Evolutionary conservation across 345 rosid genomes (phyloP).

Genomic region (Boechera stricta): DNA sequence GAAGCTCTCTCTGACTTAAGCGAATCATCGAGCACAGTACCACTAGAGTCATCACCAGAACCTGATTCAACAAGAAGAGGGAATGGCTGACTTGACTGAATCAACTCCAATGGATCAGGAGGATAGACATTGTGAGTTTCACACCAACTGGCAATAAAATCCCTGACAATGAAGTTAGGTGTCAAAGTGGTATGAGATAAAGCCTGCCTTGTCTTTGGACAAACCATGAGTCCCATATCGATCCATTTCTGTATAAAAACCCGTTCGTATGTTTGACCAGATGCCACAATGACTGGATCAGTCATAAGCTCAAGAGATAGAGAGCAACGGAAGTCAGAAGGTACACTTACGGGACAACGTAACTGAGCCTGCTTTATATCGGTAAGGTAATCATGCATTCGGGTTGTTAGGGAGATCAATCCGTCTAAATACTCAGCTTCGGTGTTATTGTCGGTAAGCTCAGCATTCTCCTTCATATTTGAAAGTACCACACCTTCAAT

Average conservation of each 20-base stretch:
- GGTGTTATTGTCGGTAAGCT: conserved; percentile 63
- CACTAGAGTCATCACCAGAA: conserved; percentile 52
- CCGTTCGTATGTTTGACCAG: conserved; percentile 94
- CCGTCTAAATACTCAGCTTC: conserved; percentile 69
- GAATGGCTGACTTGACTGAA: conserved; percentile 54
- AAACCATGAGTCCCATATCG: conserved; percentile 84
- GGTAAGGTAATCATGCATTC: conserved; percentile 74
- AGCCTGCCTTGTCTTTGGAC: conserved; percentile 87
- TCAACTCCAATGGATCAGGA: conserved; percentile 74
- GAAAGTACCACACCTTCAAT: conserved; percentile 87
- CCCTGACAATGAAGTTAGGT: conserved; percentile 90
- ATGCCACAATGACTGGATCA: conserved; percentile 90
- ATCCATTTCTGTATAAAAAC: conserved; percentile 86
- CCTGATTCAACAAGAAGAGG: conserved; percentile 54
- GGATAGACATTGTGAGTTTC: conserved; percentile 77
- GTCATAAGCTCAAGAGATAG: conserved; percentile 94
- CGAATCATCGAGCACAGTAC: conserved; percentile 48
- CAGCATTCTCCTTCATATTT: conserved; percentile 81
- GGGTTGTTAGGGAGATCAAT: conserved; percentile 59
- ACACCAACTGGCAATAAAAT: conserved; percentile 92
- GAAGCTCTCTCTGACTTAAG: conserved; percentile 36
- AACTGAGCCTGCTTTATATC: conserved; percentile 68
- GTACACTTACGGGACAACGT: conserved; percentile 66
- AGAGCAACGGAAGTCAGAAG: conserved; percentile 87
- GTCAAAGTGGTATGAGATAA: conserved; percentile 71